Evolutionary conservation across 2,329 filamentous ascomycete species (phyloP).

Genomic region (Coniochaeta sp.): DNA sequence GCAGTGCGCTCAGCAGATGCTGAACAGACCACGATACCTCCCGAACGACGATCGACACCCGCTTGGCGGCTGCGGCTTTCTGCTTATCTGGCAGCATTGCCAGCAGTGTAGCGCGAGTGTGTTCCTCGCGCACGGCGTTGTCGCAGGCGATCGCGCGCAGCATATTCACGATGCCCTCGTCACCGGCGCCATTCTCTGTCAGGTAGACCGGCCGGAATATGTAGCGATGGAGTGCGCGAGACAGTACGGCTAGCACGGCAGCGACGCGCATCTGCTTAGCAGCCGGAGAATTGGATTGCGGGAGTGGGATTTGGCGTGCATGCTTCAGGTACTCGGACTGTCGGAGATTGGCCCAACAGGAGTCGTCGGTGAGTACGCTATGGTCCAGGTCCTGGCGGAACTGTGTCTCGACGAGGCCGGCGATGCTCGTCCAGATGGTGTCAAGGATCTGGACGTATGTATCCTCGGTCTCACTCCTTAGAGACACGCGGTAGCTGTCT

Average conservation of each 20-base stretch:
- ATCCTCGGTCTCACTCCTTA: conserved; percentile 21
- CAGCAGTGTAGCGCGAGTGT: conserved; percentile 22
- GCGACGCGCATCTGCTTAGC: conserved; percentile 28
- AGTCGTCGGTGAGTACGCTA: conserved; percentile 19
- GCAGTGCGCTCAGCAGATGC: conserved; percentile 21
- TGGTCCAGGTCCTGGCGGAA: conserved; percentile 24
- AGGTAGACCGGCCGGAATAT: conserved; percentile 27
- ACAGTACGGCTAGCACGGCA: conserved; percentile 23
- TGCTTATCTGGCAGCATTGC: conserved; percentile 21
- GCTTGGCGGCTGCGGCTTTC: conserved; percentile 15
- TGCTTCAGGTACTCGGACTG: conserved; percentile 22
- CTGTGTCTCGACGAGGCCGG: conserved; percentile 21
- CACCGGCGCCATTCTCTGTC: not conserved
- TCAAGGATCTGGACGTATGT: conserved; percentile 23
- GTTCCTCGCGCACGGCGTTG: conserved; percentile 19
- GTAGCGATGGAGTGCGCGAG: conserved; percentile 21
- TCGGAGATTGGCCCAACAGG: conserved; percentile 25
- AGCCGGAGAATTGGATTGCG: conserved; percentile 23
- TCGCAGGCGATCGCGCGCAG: conserved; percentile 21
- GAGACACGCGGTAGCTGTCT: conserved; percentile 19
- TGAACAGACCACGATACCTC: conserved; percentile 25
- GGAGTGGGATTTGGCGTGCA: conserved; percentile 23
- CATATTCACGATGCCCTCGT: conserved; percentile 19
- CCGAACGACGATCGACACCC: conserved; percentile 23
- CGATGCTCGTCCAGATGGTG: conserved; percentile 24